Percentiles rank a stretch among this genome's conserved stretches.
These are phyloP conservation scores for Macrocystidia cucumis DNA, from an alignment of 1,284 basidiomycete genomes.

Conservation along the genomic window DNA sequence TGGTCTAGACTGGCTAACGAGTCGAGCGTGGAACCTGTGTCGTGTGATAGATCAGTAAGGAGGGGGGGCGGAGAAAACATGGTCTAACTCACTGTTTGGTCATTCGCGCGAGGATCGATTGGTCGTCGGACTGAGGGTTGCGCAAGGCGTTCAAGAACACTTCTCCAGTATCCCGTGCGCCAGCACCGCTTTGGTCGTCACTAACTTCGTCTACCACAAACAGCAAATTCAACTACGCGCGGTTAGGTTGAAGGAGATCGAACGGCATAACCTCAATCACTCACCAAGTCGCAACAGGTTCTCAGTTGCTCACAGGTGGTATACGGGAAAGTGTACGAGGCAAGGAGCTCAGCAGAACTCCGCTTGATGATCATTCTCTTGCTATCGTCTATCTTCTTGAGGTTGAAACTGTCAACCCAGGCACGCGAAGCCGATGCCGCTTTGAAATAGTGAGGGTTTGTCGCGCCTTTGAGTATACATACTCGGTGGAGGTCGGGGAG, in stretches of 20 bases:
- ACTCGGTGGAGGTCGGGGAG: neutral
- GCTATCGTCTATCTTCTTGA: neutral
- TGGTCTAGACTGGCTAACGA: constrained; percentile 24
- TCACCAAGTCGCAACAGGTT: neutral
- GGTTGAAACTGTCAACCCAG: neutral
- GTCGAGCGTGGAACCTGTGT: constrained; percentile 33
- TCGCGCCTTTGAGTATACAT: no score
- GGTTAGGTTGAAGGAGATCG: constrained; percentile 1
- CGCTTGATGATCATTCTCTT: no score
- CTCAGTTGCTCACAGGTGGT: neutral
- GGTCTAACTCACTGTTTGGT: constrained; percentile 33
- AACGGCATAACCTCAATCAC: constrained; percentile 3
- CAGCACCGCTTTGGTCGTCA: neutral
- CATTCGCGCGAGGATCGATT: constrained; percentile 27
- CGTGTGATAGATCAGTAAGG: no score
- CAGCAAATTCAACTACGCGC: no score
- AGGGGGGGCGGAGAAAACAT: no score
- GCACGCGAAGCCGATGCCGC: neutral
- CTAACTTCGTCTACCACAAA: neutral
- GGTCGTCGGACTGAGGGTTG: neutral
- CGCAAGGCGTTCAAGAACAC: no score
- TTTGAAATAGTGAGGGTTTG: neutral
- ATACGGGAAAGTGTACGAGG: constrained; percentile 1
- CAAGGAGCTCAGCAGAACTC: neutral
- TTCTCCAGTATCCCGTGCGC: no score